Evolutionary conservation across 306 rosid genomes (phyloP), one percentile per base, ranked within the genome.

Genomic region (Biancaea sappan): DNA sequence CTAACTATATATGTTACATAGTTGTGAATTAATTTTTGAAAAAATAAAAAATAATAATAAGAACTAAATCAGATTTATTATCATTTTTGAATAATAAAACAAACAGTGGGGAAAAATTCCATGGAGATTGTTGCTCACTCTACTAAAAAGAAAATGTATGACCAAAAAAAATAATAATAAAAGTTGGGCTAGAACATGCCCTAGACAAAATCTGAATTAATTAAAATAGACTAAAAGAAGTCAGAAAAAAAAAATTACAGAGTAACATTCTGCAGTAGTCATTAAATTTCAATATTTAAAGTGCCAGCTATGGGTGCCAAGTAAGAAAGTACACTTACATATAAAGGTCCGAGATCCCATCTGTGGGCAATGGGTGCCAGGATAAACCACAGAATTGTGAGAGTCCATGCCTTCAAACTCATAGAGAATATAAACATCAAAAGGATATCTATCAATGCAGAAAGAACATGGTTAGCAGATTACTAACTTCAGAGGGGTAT

Each of bases 341-440:
- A 94, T 83, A 94, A 77, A 73, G 96, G 98, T 74, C 98, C 97
- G 31, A 94, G 87, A 69, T 87, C 87, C 90, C 86, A 91, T 79
- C 81, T 87, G 80, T 91, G 90, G 77, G 97, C 96, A 81, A 91
- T 78, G 60, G 97, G 97, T 79, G 98, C 96, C 71, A 91, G 61
- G 84, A 91, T 75, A 86, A 94, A 94, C 98, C 97, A 91, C 80
- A 91, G 47, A 46, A 88, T 51, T 71, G 92, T 88, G 67, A 85
- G 63, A 63, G 69, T 59, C 98, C 98, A 94, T 62, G 83, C 82
- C 89, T 87, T 94, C 79, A 91, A 65, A 77, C 96, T 91, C 66
- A 92, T 86, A 72, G 96, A 84, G 87, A 94, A 90, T 79, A 94
- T 82, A 67, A 81, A 88, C 96, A 94, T 91, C 92, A 91, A 75